phyloP scores from a whole-genome alignment of 768 basidiomycete species.

The Lactarius sp. region DNA sequence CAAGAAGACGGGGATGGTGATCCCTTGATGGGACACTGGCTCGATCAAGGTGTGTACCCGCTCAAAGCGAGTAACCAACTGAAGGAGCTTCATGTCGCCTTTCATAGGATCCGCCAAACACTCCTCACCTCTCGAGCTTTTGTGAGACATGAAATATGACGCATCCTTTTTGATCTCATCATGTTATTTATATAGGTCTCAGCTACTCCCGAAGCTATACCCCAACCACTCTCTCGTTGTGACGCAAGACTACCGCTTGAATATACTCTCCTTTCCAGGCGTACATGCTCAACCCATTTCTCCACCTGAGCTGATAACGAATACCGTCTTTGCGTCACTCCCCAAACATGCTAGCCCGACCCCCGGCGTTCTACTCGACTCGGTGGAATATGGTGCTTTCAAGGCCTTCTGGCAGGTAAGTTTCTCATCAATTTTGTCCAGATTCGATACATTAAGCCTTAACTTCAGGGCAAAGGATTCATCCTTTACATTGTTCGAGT shows the following conservation, averaged over 20 bases:
- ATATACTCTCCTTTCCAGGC: conserved; percentile 49
- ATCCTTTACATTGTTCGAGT: conserved; percentile 30
- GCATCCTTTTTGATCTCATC: neutral
- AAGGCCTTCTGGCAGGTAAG: conserved; percentile 55
- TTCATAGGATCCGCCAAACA: conserved; percentile 49
- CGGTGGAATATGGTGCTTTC: conserved; percentile 51
- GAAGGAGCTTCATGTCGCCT: neutral
- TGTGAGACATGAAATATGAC: conserved; percentile 5
- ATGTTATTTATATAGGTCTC: conserved; percentile 36
- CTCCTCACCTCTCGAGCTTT: conserved; percentile 38
- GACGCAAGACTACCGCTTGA: conserved; percentile 43
- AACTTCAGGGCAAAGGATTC: conserved; percentile 7
- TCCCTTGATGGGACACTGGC: conserved; percentile 49
- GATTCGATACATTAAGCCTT: neutral
- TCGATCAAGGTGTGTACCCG: conserved; percentile 41
- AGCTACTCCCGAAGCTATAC: conserved; percentile 47
- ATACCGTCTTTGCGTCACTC: conserved; percentile 45
- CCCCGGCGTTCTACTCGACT: conserved; percentile 51
- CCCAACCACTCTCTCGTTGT: conserved; percentile 57
- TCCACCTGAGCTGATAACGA: conserved; percentile 47
- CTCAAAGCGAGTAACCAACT: neutral
- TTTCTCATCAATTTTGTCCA: neutral
- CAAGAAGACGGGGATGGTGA: conserved; percentile 31
- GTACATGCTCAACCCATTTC: conserved; percentile 42
- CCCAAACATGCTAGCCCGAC: conserved; percentile 36